Evolutionary conservation across 306 rosid species (phyloP), one percentile per base, ranked within the genome.

Genomic region (Gleditsia sinensis): DNA sequence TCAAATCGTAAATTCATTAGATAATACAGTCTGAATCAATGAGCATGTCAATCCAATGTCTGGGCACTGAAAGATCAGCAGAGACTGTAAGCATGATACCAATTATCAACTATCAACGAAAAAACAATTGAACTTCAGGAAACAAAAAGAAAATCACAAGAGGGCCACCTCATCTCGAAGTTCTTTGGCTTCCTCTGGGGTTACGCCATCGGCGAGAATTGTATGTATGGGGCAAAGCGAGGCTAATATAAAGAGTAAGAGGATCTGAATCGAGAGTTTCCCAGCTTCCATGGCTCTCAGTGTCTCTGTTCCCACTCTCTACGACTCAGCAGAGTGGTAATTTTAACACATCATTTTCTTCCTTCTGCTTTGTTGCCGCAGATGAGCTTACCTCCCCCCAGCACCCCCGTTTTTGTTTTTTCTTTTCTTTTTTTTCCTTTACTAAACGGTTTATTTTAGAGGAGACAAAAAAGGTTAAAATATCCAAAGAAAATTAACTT

Each of bases 161-260:
- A 3, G 16, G 55, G 1, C 43, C 76, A 89, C 91, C 91, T 94
- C 96, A 25, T 93, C 89, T 75, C 93, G 78, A 43, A 93, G 96
- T 40, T 76, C 81, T 62, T 75, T 91, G 4, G 92, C 97, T 82
- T 93, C 98, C 21, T 80, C 84, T 9, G 75, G 69, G 30, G 92
- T 83, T 59, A 93, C 97, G 71, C 86, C 83, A 25, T 91, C 92
- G 55, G 96, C 89, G 54, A 80, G 65, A 43, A 82, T 48, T 59
- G 27, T 34, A 42, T 2, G 81, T 2, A 77, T 42, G 19, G 78
- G 67, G n/a, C 60, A 72, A 9, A 53, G 3, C 13, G 83, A 82
- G 46, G 81, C 23, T 9, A 87, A 58, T 2, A 80, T 39, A 8
- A 86, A 67, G 57, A 77, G 48, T 21, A 49, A 80, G 11, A 78